A percentile compares a stretch with the other conserved stretches of the same genome.
These are phyloP conservation scores for Pythium rhizo-oryzae DNA, from an alignment of 352 stramenopile species.

Conservation along the genomic window DNA sequence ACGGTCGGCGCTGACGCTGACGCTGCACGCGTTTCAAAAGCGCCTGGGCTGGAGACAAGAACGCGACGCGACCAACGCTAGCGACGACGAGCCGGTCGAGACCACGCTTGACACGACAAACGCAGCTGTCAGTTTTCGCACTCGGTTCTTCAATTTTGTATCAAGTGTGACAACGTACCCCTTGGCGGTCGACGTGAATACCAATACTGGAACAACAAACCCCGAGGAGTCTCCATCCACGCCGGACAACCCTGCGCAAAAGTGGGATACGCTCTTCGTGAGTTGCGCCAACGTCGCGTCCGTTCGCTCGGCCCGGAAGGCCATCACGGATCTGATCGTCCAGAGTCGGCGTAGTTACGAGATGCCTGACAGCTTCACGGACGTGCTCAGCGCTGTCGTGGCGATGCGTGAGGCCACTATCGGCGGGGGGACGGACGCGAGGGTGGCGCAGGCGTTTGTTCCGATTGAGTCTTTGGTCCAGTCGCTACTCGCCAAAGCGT, in stretches of 20 bases:
- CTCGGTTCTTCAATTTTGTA: too few relatives aligned
- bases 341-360: not conserved
- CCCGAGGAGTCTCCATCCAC: too few relatives aligned
- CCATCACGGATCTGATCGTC: not conserved
- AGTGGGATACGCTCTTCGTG: not conserved
- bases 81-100: not conserved
- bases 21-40: not conserved
- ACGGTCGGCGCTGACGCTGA: not conserved
- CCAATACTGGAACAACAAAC: too few relatives aligned
- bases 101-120: too few relatives aligned
- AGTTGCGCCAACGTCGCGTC: not conserved
- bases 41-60: too few relatives aligned
- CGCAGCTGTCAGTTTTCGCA: too few relatives aligned
- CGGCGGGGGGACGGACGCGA: too few relatives aligned
- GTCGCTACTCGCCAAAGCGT: not conserved
- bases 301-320: not conserved
- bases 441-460: not conserved
- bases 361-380: conserved; percentile 10
- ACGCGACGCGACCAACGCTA: too few relatives aligned
- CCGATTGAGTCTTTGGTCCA: not conserved
- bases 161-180: too few relatives aligned
- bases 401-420: not conserved
- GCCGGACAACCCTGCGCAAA: too few relatives aligned
- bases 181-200: too few relatives aligned
- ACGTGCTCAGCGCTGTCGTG: not conserved